Evolutionary conservation across 116 monocot genomes (phyloP), one percentile per base, ranked within the genome.

Genomic region (Phalaenopsis hybrid): DNA sequence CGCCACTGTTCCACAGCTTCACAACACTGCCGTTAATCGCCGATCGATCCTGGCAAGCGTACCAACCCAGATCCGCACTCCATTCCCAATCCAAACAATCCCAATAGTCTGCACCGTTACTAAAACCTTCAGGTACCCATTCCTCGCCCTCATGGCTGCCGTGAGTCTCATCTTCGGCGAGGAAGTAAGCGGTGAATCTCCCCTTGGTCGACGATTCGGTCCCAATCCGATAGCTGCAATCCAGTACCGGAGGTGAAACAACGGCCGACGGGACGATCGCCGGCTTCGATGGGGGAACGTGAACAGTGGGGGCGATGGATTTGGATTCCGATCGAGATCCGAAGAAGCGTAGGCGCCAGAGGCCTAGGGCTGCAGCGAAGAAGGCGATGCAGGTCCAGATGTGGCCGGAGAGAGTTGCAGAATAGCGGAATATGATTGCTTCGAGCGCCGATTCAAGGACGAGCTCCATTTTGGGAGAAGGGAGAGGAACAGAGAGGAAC

Each of bases 11-110:
- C 89, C 87, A 87, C 18, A 87, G 28, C 81, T 85, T 83, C 18
- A 90, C 87, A 0, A 87, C 87, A 31, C 79, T 83, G 4, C 87
- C 85, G 70, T 83, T 83, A 45, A 90, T 15, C 59, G 78, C 85
- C 49, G 83, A 77, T 57, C 79, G 58, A 17, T 85, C 79, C 81
- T 83, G 81, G 81, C 81, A 81, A 70, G 59, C 81, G 20, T 90
- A 83, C 90, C 85, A 90, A 16, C 83, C 85, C 79, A 85, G 41
- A 58, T 83, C 84, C 16, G 84, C 78, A 16, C 69, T 79, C 79
- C 44, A 79, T 17, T 23, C 23, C 76, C 5, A 37, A 69, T 43
- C 80, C 70, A 11, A 21, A 0, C 7, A 77, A 11, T 77, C 48
- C 77, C 9, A 77, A 63, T 80, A 84, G 8, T 45, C 20, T 20